Conservation (phyloP, 768 basidiomycete genomes). For the Podaxis carcinomalis region DNA sequence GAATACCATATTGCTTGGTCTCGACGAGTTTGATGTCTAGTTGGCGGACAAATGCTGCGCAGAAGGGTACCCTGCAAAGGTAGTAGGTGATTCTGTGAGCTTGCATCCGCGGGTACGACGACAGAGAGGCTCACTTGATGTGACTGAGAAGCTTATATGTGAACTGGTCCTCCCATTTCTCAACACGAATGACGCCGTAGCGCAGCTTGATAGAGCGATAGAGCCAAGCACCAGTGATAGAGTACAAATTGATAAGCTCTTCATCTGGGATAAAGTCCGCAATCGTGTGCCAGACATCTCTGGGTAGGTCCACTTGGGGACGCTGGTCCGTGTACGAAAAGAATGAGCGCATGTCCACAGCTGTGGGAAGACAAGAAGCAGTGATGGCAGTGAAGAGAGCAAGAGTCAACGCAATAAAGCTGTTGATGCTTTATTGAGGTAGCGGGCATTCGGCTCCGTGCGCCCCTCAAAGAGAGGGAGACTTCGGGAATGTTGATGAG, state of each 20-base stretch:
- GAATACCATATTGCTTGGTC: neutral
- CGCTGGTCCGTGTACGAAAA: neutral
- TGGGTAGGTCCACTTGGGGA: slow-evolving; percentile 19
- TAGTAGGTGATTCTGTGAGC: neutral
- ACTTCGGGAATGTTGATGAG: neutral
- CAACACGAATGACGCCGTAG: slow-evolving; percentile 23
- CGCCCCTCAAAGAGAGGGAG: neutral
- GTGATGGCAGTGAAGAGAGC: neutral
- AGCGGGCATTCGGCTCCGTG: slow-evolving; percentile 5
- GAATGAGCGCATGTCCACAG: neutral
- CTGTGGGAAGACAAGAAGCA: neutral
- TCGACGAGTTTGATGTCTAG: neutral
- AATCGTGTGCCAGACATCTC: slow-evolving; percentile 30
- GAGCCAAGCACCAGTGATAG: slow-evolving; percentile 29
- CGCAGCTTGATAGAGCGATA: slow-evolving; percentile 26
- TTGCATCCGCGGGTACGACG: neutral
- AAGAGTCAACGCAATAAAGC: neutral
- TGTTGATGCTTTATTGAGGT: slow-evolving; percentile 3
- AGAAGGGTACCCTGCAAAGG: slow-evolving; percentile 19
- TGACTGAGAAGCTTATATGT: neutral
- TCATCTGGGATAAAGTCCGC: slow-evolving; percentile 24
- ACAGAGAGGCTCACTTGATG: neutral
- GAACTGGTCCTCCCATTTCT: slow-evolving; percentile 17
- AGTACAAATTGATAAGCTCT: slow-evolving; percentile 20
- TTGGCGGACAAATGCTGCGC: slow-evolving; percentile 3